Evolutionary conservation across 345 rosid genomes (phyloP).

Genomic region (Gossypium turneri): DNA sequence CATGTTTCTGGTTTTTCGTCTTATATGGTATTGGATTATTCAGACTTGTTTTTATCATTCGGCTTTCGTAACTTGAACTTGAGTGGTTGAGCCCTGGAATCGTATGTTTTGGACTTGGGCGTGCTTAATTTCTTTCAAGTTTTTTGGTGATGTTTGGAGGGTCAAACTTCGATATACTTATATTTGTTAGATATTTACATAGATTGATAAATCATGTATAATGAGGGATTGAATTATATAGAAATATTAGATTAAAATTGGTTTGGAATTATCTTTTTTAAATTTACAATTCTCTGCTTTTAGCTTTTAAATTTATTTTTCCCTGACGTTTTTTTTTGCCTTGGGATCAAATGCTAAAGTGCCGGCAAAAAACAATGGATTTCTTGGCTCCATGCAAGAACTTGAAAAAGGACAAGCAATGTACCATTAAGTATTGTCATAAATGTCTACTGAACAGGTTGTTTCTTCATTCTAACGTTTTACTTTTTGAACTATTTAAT

Average conservation of each 20-base stretch:
- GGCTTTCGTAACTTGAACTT: no score
- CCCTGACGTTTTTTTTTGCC: not conserved
- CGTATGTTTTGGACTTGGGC: no score
- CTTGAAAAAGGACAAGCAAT: slow-evolving; percentile 34
- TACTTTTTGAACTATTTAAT: not conserved
- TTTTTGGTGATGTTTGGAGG: not conserved
- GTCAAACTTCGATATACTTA: no score
- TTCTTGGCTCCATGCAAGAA: slow-evolving; percentile 49
- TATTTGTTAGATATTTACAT: not conserved
- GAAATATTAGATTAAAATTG: not conserved
- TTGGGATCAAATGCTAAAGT: slow-evolving; percentile 38
- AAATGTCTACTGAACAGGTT: slow-evolving; percentile 75
- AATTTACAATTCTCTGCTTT: not conserved
- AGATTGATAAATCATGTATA: not conserved
- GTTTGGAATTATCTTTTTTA: not conserved
- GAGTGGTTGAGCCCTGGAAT: no score
- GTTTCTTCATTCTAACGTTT: not conserved
- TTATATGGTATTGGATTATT: no score
- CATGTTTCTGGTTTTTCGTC: no score
- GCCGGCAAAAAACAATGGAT: slow-evolving; percentile 71
- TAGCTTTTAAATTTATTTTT: not conserved
- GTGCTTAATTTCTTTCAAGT: no score
- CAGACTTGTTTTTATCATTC: no score
- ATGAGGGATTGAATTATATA: not conserved
- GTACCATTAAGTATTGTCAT: slow-evolving; percentile 54